Base-by-base conservation (phyloP, 805 yeast species). In the Kazachstania taianensis region DNA sequence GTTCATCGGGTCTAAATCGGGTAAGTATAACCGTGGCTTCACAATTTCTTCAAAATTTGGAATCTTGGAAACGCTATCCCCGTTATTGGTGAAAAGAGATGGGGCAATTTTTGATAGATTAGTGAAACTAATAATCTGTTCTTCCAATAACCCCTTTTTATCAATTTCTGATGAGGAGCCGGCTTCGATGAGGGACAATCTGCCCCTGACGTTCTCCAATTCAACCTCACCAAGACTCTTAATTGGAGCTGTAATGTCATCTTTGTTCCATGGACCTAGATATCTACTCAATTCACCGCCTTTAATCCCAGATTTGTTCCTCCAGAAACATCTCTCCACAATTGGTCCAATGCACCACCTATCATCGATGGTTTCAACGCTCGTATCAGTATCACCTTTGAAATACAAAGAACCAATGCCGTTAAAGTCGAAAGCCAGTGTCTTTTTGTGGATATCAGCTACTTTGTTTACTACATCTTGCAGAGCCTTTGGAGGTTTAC, bases 301-400 rank as follows among this genome's bases (percentile, higher is more conserved):
- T 13, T 31, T 20, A n/a, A 14, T 25, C 3, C 23, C 30, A 38
- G 68, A 62, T 36, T 78, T 78, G 45, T 76, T 72, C 56, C 80
- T 81, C 72, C 86, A 78, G 55, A 77, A 82, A 10, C 75, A 70
- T 45, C 81, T 71, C 58, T 89, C 96, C 20, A 75, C 76, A 17
- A 83, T 72, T n/a, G 94, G 92, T 5, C 98, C 97, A 46, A 89
- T 75, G 53, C 79, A 70, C 94, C 94, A 87, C 63, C 94, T 73
- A 7, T 30, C 35, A 25, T 43, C 45, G 35, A 39, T 39, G 6
- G 30, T 23, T 10, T 40, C 43, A 15, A 20, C 19, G 5, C 13
- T 26, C 14, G 22, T 18, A 23, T 18, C 13, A 9, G 33, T 17
- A 28, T 39, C 43, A 14, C 33, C 33, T 19, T 40, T 43, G 58